Percentiles rank a stretch among this genome's conserved stretches.
phyloP scores from a whole-genome alignment of 306 rosid genomes.

The Spatholobus suberectus region DNA sequence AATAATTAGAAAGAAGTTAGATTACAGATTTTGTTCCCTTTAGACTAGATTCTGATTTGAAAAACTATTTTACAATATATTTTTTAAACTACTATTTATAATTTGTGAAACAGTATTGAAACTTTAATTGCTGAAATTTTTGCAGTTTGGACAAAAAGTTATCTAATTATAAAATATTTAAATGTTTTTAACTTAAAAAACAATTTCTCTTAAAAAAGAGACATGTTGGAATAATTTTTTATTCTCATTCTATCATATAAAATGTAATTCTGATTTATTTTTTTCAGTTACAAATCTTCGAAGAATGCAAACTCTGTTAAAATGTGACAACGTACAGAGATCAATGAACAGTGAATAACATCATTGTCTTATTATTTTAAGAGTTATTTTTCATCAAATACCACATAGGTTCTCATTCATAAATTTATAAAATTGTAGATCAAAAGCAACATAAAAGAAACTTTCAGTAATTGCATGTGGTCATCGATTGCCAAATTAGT shows the following conservation, averaged over 20 bases:
- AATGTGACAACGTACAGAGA: neutral
- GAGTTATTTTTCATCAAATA: neutral
- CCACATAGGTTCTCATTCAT: neutral
- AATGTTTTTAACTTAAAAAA: neutral
- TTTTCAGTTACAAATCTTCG: neutral
- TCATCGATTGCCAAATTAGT: neutral
- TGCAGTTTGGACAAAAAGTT: neutral
- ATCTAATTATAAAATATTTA: neutral
- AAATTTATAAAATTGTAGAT: neutral
- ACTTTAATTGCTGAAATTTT: neutral
- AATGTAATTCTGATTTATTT: too few species aligned
- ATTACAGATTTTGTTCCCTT: conserved; percentile 8
- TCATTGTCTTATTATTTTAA: neutral
- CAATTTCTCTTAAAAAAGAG: neutral
- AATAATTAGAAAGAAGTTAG: neutral
- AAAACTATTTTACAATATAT: neutral
- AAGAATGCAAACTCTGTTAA: neutral
- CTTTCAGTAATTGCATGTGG: neutral
- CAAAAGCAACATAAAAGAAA: neutral
- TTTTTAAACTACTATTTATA: neutral
- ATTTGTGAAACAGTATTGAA: neutral
- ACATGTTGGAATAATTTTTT: neutral
- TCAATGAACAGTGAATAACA: neutral
- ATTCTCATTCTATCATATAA: neutral
- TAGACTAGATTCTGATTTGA: neutral